phyloP scores from a whole-genome alignment of 352 stramenopile genomes.

The Phytophthora litchii region DNA sequence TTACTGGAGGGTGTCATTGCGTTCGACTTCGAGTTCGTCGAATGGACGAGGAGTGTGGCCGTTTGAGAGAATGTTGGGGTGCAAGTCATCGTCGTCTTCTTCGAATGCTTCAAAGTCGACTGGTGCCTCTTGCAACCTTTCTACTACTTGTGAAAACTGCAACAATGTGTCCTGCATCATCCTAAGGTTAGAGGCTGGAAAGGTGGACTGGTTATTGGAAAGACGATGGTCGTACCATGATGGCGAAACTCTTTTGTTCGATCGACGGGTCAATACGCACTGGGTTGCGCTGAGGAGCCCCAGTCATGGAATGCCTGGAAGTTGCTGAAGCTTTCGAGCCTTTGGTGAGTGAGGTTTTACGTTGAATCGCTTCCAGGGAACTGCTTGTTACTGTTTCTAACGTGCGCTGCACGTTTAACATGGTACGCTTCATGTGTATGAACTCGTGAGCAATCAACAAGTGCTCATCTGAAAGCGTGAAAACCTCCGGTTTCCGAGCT shows the following conservation, averaged over 20 bases:
- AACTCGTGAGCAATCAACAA: slow-evolving; percentile 53
- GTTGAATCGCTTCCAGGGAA: slow-evolving; percentile 36
- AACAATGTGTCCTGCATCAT: slow-evolving; percentile 54
- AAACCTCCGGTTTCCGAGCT: slow-evolving; percentile 24
- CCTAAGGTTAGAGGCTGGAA: neutral
- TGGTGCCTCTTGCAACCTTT: slow-evolving; percentile 58
- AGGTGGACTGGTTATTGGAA: neutral
- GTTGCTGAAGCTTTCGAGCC: slow-evolving; percentile 11
- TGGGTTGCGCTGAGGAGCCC: slow-evolving; percentile 28
- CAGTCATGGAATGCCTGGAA: slow-evolving; percentile 22
- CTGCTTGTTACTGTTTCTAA: slow-evolving; percentile 49
- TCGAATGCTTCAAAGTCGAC: slow-evolving; percentile 51
- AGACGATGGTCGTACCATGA: slow-evolving; percentile 44
- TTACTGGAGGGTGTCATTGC: slow-evolving; percentile 7
- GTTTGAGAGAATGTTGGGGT: slow-evolving; percentile 15
- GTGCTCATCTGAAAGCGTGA: slow-evolving; percentile 52
- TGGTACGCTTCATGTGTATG: slow-evolving; percentile 49
- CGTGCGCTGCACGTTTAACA: slow-evolving; percentile 58
- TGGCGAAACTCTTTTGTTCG: slow-evolving; percentile 57
- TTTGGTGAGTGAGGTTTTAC: slow-evolving; percentile 26
- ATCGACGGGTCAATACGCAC: slow-evolving; percentile 50
- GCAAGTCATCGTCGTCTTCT: slow-evolving; percentile 16
- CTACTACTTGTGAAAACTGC: slow-evolving; percentile 63
- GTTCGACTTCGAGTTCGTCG: neutral
- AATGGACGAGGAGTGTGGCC: slow-evolving; percentile 10